Conservation (phyloP, 495 filamentous ascomycete genomes). For the Elasticomyces elasticus region DNA sequence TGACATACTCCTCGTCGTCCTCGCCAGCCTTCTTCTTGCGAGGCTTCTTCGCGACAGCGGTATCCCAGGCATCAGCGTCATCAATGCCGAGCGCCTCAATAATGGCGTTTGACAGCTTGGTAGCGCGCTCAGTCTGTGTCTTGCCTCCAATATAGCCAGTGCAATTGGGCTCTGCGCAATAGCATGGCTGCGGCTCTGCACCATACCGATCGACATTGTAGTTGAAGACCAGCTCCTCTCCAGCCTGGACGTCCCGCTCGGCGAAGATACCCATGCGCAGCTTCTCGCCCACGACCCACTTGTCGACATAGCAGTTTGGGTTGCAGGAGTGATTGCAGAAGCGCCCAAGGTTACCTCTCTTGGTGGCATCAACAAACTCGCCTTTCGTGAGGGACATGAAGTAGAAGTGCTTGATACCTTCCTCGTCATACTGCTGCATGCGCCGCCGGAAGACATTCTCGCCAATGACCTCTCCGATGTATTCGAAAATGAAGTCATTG, state of each 20-base stretch:
- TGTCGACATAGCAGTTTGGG: slow-evolving; percentile 98
- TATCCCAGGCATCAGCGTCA: slow-evolving; percentile 86
- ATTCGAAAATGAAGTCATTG: slow-evolving; percentile 93
- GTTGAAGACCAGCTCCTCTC: slow-evolving; percentile 98
- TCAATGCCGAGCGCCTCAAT: slow-evolving; percentile 96
- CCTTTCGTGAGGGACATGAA: slow-evolving; percentile 98
- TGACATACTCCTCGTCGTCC: slow-evolving; percentile 93
- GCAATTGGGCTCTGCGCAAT: slow-evolving; percentile 92
- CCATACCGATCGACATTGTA: slow-evolving; percentile 99
- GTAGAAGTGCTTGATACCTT: slow-evolving; percentile 98
- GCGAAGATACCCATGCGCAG: slow-evolving; percentile 99
- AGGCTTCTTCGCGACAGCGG: slow-evolving; percentile 72
- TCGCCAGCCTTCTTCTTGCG: slow-evolving; percentile 91
- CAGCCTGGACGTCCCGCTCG: slow-evolving; percentile 69
- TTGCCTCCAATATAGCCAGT: slow-evolving; percentile 94
- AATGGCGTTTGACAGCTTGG: slow-evolving; percentile 78
- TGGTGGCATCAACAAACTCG: slow-evolving; percentile 97
- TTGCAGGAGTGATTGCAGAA: slow-evolving; percentile 99
- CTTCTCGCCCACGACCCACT: slow-evolving; percentile 98
- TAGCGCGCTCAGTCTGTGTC: slow-evolving; percentile 91
- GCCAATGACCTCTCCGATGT: slow-evolving; percentile 96
- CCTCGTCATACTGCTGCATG: slow-evolving; percentile 83
- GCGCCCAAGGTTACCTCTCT: slow-evolving; percentile 87
- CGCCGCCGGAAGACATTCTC: slow-evolving; percentile 77
- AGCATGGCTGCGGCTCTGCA: slow-evolving; percentile 91